Evolutionary conservation across 139 green algal species (phyloP).

Genomic region (Chlorella sp.): DNA sequence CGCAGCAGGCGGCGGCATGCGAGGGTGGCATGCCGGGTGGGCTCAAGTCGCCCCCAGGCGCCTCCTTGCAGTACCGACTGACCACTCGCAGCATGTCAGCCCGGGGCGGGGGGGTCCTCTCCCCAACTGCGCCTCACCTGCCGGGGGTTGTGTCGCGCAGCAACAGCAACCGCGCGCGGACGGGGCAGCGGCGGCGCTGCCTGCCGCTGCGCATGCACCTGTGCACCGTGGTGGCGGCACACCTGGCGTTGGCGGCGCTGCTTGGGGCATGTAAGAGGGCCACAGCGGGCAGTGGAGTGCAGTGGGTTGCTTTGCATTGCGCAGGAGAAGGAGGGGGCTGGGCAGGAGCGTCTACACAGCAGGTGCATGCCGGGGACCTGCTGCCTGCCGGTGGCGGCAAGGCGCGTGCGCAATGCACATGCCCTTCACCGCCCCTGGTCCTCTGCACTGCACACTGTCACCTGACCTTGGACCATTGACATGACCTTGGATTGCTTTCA

Average conservation of each 20-base stretch:
- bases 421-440: too few relatives aligned
- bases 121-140: background rate
- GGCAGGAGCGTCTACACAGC: background rate
- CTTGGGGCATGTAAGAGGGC: background rate
- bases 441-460: too few relatives aligned
- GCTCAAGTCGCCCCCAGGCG: background rate
- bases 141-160: background rate
- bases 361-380: background rate
- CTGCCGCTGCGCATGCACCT: slow-evolving; percentile 2
- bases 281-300: background rate
- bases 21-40: background rate
- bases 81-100: background rate
- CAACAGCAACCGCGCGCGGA: background rate
- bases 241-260: slow-evolving; percentile 10
- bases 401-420: too few relatives aligned
- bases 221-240: background rate
- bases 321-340: too few relatives aligned
- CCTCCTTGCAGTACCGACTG: background rate
- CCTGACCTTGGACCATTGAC: too few relatives aligned
- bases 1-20: background rate
- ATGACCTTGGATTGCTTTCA: too few relatives aligned
- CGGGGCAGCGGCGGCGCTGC: background rate
- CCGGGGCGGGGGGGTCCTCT: background rate
- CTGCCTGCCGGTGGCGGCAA: too few relatives aligned
- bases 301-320: background rate